These are phyloP conservation scores for Cylindrotheca closterium DNA, from an alignment of 108 stramenopile genomes.

Conservation along the genomic window DNA sequence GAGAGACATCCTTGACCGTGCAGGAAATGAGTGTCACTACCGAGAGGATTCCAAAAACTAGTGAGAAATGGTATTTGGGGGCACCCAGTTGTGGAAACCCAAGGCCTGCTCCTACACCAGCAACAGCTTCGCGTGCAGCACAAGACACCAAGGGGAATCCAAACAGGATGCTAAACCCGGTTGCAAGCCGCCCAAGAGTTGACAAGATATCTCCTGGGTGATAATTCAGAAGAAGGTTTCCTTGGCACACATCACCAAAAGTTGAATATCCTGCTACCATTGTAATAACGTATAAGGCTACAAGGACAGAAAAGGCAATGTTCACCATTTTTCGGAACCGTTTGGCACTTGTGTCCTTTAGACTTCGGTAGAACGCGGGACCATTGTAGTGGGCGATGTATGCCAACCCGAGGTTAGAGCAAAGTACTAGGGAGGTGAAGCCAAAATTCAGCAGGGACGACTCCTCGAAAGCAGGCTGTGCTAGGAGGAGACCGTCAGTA, in stretches of 20 bases:
- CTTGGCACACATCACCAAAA: constrained; percentile 55
- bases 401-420: constrained; percentile 47
- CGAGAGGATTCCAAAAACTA: constrained; percentile 38
- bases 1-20: constrained; percentile 42
- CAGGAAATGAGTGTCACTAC: constrained; percentile 44
- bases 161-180: constrained; percentile 58
- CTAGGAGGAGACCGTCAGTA: constrained; percentile 21
- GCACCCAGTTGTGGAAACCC: constrained; percentile 21
- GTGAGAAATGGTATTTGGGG: constrained; percentile 29
- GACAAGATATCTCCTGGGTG: constrained; percentile 50
- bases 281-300: constrained; percentile 35
- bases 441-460: constrained; percentile 41
- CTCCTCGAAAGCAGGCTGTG: constrained; percentile 33
- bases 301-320: constrained; percentile 35
- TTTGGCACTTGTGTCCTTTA: constrained; percentile 27
- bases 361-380: constrained; percentile 41
- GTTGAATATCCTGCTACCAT: constrained; percentile 57
- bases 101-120: constrained; percentile 31
- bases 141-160: constrained; percentile 56
- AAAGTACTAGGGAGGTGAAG: constrained; percentile 49
- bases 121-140: constrained; percentile 42
- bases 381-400: constrained; percentile 69
- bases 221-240: constrained; percentile 65
- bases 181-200: constrained; percentile 50
- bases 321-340: constrained; percentile 42